Percentiles rank a stretch among this genome's conserved stretches.
Conservation (phyloP, 2,329 filamentous ascomycete species). For the Neopestalotiopsis sp. region DNA sequence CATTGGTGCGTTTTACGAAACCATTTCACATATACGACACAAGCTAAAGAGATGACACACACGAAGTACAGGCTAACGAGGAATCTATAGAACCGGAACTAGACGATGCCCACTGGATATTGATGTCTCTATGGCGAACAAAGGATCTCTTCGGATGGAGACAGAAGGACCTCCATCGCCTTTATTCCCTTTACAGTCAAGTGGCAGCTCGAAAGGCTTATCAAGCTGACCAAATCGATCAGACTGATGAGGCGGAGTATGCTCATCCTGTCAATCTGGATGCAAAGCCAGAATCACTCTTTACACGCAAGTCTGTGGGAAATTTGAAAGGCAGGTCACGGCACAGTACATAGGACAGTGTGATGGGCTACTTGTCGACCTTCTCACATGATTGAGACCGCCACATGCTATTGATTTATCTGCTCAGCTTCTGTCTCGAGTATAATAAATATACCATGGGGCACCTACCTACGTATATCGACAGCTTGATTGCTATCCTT, state of each 20-base stretch:
- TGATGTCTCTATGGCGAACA: not conserved
- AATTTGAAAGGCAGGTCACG: too few relatives aligned
- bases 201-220: not conserved
- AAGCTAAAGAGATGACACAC: not conserved
- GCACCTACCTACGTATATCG: not conserved
- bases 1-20: too few relatives aligned
- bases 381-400: too few relatives aligned
- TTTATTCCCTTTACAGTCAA: not conserved
- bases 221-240: not conserved
- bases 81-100: not conserved
- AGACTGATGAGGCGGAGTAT: too few relatives aligned
- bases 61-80: not conserved
- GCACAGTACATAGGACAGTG: too few relatives aligned
- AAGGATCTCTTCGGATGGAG: not conserved
- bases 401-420: too few relatives aligned
- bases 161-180: not conserved
- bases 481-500: not conserved
- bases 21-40: not conserved
- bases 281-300: too few relatives aligned
- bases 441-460: not conserved
- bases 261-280: too few relatives aligned
- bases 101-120: not conserved
- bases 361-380: too few relatives aligned
- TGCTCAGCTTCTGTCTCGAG: not conserved
- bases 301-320: too few relatives aligned